These are phyloP conservation scores for Glonium stellatum DNA, from an alignment of 495 filamentous ascomycete species.

Conservation along the genomic window DNA sequence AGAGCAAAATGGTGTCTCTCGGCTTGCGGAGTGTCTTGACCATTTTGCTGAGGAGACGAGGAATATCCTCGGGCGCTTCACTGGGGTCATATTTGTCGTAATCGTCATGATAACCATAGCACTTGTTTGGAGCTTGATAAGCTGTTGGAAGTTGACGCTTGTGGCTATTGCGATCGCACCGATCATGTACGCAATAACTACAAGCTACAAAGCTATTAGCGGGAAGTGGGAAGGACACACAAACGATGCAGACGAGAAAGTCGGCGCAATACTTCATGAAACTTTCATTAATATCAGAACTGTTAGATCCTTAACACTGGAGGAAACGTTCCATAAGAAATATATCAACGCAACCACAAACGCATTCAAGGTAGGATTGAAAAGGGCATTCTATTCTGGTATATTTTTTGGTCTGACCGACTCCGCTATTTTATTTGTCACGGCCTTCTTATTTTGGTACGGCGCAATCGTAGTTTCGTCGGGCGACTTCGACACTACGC, in stretches of 20 bases:
- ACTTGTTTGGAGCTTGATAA: slow-evolving; percentile 63
- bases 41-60: slow-evolving; percentile 83
- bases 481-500: slow-evolving; percentile 42
- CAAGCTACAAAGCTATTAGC: slow-evolving; percentile 43
- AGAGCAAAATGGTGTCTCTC: slow-evolving; percentile 53
- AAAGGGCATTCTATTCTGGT: slow-evolving; percentile 57
- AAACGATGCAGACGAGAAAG: slow-evolving; percentile 51
- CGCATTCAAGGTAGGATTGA: slow-evolving; percentile 50
- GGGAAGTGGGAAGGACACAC: slow-evolving; percentile 63
- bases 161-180: slow-evolving; percentile 65
- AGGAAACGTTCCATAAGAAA: slow-evolving; percentile 65
- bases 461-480: slow-evolving; percentile 56
- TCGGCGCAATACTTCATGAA: slow-evolving; percentile 61
- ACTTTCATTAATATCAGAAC: slow-evolving; percentile 77
- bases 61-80: slow-evolving; percentile 71
- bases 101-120: slow-evolving; percentile 57
- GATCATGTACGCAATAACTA: slow-evolving; percentile 56
- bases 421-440: slow-evolving; percentile 60
- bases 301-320: slow-evolving; percentile 70
- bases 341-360: slow-evolving; percentile 45
- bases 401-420: slow-evolving; percentile 71
- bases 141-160: slow-evolving; percentile 77
- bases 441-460: slow-evolving; percentile 81
- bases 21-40: slow-evolving; percentile 65
- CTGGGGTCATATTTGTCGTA: slow-evolving; percentile 59